Evolutionary conservation across 208 protist genomes (phyloP), one percentile per base, ranked within the genome.

Genomic region (Porcisia hertigi): DNA sequence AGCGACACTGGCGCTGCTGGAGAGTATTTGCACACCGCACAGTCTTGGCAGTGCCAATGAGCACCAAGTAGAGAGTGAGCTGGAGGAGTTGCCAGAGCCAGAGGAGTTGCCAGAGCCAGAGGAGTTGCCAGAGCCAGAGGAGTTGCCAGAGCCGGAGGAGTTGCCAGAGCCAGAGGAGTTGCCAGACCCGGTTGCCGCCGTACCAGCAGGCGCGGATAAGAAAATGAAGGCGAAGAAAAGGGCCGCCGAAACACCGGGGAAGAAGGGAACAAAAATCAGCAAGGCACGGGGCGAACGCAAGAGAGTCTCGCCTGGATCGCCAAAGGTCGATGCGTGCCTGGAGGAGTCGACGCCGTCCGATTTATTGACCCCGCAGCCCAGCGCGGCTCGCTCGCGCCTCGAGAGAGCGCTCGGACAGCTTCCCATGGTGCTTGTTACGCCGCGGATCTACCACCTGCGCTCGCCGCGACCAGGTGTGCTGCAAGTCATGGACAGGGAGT

Each of bases 381-480:
- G 66, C 55, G 60, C 53, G 45, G 76, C 67, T 16, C 57, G 55
- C 53, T 18, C n/a, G 34, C 58, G 25, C 59, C 8, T 4, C 12
- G 7, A 67, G 47, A 60, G 73, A 45, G 6, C 65, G 20, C 25
- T 41, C 12, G 49, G 39, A 43, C 20, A 67, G n/a, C 72, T 90
- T 23, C 80, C 86, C 5, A 7, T 60, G 49, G 43, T 76, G 54
- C 73, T 90, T 45, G 71, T 71, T 53, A 86, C 80, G 9, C 80
- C 83, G n/a, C 83, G 86, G 41, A 25, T 70, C 65, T 87, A 79
- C 80, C 73, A 59, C 18, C 59, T 64, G 39, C 85, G 83, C 73
- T 74, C 82, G 34, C 82, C 79, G 11, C 85, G 85, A 11, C 73
- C 82, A 7, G 82, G 82, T 4, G 82, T 75, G 53, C 78, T 78